Conservation (phyloP, 805 yeast genomes). For the Cyberlindnera subsufficiens region DNA sequence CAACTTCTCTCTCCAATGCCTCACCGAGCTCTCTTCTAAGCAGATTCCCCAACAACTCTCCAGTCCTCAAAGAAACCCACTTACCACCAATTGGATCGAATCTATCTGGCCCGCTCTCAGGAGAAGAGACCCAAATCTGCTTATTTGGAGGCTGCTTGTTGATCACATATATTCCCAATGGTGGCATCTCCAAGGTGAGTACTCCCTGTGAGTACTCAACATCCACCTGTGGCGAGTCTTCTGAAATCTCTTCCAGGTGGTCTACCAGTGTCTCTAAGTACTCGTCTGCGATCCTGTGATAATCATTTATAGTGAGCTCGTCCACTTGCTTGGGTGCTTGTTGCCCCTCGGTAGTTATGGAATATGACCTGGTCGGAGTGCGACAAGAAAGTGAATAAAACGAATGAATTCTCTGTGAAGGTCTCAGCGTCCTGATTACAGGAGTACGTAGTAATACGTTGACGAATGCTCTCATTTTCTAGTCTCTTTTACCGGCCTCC, state of each 20-base stretch:
- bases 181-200: conserved; percentile 63
- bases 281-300: conserved; percentile 57
- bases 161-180: conserved; percentile 80
- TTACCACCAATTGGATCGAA: conserved; percentile 67
- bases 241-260: conserved; percentile 63
- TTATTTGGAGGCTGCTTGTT: conserved; percentile 97
- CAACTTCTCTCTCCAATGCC: conserved; percentile 23
- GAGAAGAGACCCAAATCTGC: conserved; percentile 94
- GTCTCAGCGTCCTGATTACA: too few relatives aligned
- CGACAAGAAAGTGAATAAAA: not conserved
- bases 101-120: conserved; percentile 87
- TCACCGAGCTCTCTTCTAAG: conserved; percentile 44
- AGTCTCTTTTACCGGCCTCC: too few relatives aligned
- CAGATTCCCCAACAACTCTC: conserved; percentile 39
- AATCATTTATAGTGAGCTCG: conserved; percentile 42
- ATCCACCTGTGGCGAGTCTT: conserved; percentile 57
- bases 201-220: conserved; percentile 85
- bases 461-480: too few relatives aligned
- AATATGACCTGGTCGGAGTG: conserved; percentile 10
- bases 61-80: conserved; percentile 80
- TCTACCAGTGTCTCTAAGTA: conserved; percentile 67
- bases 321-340: conserved; percentile 47
- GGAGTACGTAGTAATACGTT: too few relatives aligned
- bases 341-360: conserved; percentile 46
- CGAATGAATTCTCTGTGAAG: too few relatives aligned